Conservation (phyloP, 345 rosid genomes). For the Psidium guajava region DNA sequence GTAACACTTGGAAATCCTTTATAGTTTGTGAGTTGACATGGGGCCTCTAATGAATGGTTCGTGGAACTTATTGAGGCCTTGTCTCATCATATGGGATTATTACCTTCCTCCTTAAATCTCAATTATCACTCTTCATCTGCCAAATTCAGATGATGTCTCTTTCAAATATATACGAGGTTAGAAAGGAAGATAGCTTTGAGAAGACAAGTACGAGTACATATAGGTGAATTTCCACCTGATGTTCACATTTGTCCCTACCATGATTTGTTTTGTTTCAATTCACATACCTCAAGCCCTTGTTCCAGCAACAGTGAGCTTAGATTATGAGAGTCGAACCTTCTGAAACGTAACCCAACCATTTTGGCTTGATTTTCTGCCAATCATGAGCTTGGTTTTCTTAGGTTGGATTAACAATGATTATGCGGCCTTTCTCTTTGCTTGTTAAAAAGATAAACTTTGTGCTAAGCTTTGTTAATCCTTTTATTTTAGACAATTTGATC, state of each 20-base stretch:
- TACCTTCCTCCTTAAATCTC: background rate
- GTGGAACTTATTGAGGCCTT: background rate
- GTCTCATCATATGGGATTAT: background rate
- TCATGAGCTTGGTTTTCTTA: background rate
- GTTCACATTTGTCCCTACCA: background rate
- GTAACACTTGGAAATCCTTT: background rate
- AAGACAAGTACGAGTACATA: background rate
- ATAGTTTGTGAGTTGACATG: background rate
- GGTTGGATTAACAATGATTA: background rate
- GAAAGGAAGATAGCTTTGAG: background rate
- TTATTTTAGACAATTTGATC: constrained; percentile 31
- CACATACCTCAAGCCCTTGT: background rate
- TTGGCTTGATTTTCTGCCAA: background rate
- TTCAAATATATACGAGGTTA: background rate
- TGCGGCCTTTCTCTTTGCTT: background rate
- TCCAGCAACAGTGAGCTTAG: background rate
- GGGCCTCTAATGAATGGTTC: background rate
- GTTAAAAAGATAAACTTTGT: background rate
- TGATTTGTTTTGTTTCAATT: background rate
- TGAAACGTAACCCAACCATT: background rate
- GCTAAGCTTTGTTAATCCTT: background rate
- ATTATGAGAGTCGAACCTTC: background rate
- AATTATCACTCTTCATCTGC: background rate
- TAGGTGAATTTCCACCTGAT: background rate
- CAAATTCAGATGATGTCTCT: background rate